These are phyloP conservation scores for Paraphaeosphaeria sporulosa DNA, from an alignment of 2,329 filamentous ascomycete genomes.

Conservation along the genomic window DNA sequence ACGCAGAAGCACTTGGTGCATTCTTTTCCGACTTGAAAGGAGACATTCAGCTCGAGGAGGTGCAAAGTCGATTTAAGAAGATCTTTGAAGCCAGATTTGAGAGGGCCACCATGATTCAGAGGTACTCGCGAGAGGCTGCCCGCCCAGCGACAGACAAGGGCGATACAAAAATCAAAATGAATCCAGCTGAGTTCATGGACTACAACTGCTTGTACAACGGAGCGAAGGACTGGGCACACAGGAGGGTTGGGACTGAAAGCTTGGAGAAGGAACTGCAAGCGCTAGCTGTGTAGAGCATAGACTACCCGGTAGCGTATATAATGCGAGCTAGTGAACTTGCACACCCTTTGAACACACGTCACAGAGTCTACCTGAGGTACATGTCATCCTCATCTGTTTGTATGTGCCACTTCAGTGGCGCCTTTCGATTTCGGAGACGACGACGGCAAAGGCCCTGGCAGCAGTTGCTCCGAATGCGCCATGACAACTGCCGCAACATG, in stretches of 20 bases:
- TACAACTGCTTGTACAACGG: constrained; percentile 52
- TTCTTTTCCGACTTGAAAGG: constrained; percentile 23
- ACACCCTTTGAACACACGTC: not conserved
- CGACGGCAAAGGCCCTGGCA: no score
- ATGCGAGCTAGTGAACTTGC: not conserved
- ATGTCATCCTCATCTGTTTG: no score
- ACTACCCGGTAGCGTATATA: not conserved
- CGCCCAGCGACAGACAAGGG: constrained; percentile 48
- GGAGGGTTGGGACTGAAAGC: not conserved
- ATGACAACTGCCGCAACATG: not conserved
- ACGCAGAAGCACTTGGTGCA: constrained; percentile 53
- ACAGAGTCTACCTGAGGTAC: not conserved
- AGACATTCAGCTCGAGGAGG: constrained; percentile 21
- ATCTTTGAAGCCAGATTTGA: constrained; percentile 36
- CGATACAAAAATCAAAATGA: constrained; percentile 43
- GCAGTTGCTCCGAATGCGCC: not conserved
- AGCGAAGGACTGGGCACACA: constrained; percentile 40
- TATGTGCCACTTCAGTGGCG: no score
- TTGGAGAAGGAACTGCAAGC: not conserved
- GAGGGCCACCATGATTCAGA: constrained; percentile 52
- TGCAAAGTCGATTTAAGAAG: constrained; percentile 21
- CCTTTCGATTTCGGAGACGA: no score
- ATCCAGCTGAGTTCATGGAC: constrained; percentile 53
- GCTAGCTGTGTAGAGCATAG: not conserved
- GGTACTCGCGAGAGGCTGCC: constrained; percentile 54